Evolutionary conservation across 148 eudicot genomes (phyloP), one percentile per base, ranked within the genome.

Genomic region (Drosera capensis): DNA sequence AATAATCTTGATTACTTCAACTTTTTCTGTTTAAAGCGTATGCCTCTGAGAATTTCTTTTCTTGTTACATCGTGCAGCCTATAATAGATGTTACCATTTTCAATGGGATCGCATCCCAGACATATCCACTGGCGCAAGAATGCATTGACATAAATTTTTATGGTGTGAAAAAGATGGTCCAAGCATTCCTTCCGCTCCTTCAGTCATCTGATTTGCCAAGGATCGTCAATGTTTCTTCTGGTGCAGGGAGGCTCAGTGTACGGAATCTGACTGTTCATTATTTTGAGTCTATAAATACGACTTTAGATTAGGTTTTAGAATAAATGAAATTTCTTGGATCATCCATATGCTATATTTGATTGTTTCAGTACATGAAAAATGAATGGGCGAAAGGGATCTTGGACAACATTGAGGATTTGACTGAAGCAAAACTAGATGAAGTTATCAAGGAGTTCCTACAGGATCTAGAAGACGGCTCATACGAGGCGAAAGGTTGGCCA

Each of bases 151-250:
- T 40, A 49, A 72, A 73, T 31, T 73, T 68, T 46, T 64, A 68
- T 48, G 71, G 73, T 0, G 20, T 51, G 0, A 68, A 68, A 55
- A 43, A 41, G 11, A 39, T 57, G 19, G 57, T 38, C 1, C 58
- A 64, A 50, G 59, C 62, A 9, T 44, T 69, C 1, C 11, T 66
- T 29, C 66, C 80, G 1, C 64, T 74, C n/a, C 72, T 74, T 35
- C 37, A 52, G 12, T 25, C 46, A 19, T 74, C 79, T 1, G 58
- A 54, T 25, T 74, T 75, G 6, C 58, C 66, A 28, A 62, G 75
- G 49, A 69, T 69, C 17, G 67, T 74, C 0, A 68, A 74, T 28
- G 58, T 74, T 20, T 66, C 80, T 7, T 74, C 80, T 19, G 2
- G 6, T 2, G 9, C 20, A 23, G 75, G 71, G 2, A 48, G 11